Evolutionary conservation across 768 basidiomycete genomes (phyloP).

Genomic region (Rickenella mellea): DNA sequence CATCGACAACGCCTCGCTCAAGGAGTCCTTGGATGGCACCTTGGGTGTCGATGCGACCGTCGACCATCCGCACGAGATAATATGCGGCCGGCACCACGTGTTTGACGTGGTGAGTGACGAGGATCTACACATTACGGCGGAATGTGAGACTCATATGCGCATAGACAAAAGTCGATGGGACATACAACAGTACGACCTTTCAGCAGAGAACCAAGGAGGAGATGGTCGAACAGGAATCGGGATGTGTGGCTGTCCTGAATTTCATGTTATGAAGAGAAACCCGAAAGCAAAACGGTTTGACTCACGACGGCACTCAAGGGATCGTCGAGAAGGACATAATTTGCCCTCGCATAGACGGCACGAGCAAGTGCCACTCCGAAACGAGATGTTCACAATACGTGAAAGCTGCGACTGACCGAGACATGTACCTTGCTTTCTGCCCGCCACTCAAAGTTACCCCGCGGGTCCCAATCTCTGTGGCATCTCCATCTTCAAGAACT

Average conservation of each 20-base stretch:
- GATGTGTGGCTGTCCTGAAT: constrained; percentile 23
- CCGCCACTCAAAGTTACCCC: constrained; percentile 19
- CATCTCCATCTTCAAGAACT: constrained; percentile 42
- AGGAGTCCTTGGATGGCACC: constrained; percentile 60
- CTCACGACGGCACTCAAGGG: constrained; percentile 75
- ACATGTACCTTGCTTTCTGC: constrained; percentile 14
- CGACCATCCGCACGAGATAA: constrained; percentile 71
- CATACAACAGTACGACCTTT: constrained; percentile 38
- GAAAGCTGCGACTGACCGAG: constrained; percentile 34
- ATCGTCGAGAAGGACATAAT: constrained; percentile 67
- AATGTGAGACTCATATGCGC: not conserved
- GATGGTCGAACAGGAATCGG: constrained; percentile 16
- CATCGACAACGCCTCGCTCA: constrained; percentile 48
- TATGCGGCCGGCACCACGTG: constrained; percentile 59
- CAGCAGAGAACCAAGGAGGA: constrained; percentile 27
- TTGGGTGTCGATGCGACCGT: constrained; percentile 71
- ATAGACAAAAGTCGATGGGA: not conserved
- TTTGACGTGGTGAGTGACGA: constrained; percentile 72
- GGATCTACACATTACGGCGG: constrained; percentile 29
- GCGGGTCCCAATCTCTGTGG: constrained; percentile 3
- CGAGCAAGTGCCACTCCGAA: constrained; percentile 74
- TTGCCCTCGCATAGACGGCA: constrained; percentile 66
- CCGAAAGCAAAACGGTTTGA: constrained; percentile 42
- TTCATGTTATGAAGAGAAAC: not conserved
- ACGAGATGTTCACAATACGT: constrained; percentile 31